Evolutionary conservation across 768 basidiomycete genomes (phyloP).

Genomic region (Leucocoprinus birnbaumii): DNA sequence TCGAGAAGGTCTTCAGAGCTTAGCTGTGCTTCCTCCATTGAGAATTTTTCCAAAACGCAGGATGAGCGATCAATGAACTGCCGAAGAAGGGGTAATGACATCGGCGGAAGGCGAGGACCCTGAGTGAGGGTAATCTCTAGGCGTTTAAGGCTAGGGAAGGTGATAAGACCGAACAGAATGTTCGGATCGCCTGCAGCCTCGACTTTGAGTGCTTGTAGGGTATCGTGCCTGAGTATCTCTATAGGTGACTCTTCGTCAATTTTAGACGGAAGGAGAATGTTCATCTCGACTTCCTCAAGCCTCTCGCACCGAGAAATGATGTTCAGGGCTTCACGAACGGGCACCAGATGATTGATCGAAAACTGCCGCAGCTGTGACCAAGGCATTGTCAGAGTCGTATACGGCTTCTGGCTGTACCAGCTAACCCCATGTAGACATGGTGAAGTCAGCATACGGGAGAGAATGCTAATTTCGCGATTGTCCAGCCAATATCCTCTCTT

Average conservation of each 20-base stretch:
- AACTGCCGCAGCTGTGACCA: slow-evolving; percentile 24
- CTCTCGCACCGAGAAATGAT: slow-evolving; percentile 15
- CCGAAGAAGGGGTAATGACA: slow-evolving; percentile 3
- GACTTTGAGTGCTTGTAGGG: slow-evolving; percentile 19
- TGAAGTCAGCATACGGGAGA: slow-evolving; percentile 21
- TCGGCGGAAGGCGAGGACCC: slow-evolving; percentile 10
- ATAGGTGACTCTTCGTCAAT: slow-evolving; percentile 11
- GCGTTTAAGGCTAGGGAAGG: slow-evolving; percentile 21
- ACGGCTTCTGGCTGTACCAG: slow-evolving; percentile 18
- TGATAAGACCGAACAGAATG: slow-evolving; percentile 19
- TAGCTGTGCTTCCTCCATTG: slow-evolving; percentile 9
- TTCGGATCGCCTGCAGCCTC: slow-evolving; percentile 19
- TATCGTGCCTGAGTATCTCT: slow-evolving; percentile 14
- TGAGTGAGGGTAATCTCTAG: slow-evolving; percentile 17
- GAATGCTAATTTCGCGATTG: slow-evolving; percentile 12
- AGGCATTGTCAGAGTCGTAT: slow-evolving; percentile 19
- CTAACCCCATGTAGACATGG: slow-evolving; percentile 21
- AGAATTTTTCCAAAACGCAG: slow-evolving; percentile 9
- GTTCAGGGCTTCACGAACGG: slow-evolving; percentile 18
- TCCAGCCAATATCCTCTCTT: slow-evolving; percentile 19
- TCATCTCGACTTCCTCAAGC: slow-evolving; percentile 12
- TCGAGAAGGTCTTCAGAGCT: slow-evolving; percentile 8
- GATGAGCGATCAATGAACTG: slow-evolving; percentile 10
- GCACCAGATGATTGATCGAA: slow-evolving; percentile 20
- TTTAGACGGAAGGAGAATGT: slow-evolving; percentile 10